phyloP scores from a whole-genome alignment of 2,329 filamentous ascomycete genomes.

The Lizonia empirigonia region DNA sequence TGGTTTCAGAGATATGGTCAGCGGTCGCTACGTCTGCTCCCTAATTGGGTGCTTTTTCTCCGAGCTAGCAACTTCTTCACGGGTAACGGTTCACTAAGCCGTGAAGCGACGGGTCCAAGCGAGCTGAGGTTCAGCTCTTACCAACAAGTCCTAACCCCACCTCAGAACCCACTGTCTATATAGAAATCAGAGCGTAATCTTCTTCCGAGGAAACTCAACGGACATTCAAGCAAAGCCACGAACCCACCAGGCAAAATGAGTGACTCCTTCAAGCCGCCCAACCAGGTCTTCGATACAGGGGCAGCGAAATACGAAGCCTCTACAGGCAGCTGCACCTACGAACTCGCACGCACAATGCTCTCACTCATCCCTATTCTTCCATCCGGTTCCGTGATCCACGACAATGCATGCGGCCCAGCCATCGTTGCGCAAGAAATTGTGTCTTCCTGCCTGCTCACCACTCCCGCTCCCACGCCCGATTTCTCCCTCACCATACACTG shows the following conservation, averaged over 20 bases:
- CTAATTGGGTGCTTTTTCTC: no score
- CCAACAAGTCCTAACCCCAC: neutral
- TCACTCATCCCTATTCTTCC: constrained; percentile 19
- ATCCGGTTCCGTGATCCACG: constrained; percentile 23
- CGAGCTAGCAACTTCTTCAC: neutral
- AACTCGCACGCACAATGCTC: constrained; percentile 22
- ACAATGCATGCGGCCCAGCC: constrained; percentile 37
- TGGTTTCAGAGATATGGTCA: no score
- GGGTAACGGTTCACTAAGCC: neutral
- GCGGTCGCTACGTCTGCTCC: no score
- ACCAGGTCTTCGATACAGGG: neutral
- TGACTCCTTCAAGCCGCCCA: neutral
- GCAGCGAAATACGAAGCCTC: constrained; percentile 20
- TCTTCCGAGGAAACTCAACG: no score
- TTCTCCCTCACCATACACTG: constrained; percentile 11
- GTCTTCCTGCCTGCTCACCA: neutral
- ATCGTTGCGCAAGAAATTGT: constrained; percentile 26
- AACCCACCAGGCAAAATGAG: neutral
- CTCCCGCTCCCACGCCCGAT: neutral
- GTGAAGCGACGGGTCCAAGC: neutral
- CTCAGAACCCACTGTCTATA: no score
- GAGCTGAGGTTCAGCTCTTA: constrained; percentile 11
- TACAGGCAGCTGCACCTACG: constrained; percentile 24
- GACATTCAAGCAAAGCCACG: no score
- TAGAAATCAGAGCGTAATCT: no score